Base-by-base conservation (phyloP, 768 basidiomycete species). In the Gelatoporia subvermispora region DNA sequence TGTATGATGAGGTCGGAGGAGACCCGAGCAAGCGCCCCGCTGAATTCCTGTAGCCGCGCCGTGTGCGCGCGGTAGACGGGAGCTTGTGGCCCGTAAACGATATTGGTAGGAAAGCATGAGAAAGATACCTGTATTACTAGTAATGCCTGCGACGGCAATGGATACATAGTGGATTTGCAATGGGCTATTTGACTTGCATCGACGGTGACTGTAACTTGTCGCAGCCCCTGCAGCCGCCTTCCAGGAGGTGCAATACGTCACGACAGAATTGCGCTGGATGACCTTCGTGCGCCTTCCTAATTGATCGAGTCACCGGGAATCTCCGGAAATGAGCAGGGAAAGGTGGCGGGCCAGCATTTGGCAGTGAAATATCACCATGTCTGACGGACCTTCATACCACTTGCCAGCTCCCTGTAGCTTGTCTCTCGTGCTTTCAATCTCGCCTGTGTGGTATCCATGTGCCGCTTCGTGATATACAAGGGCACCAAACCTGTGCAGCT, bases 401-500 rank as follows among this genome's bases (percentile, higher is more conserved):
- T 31, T 31, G 13, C 28, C 5, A 13, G 28, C 28, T 31, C 7
- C 13, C 28, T 5, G 5, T 5, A 13, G 28, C 7, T 31, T 31
- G 28, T 31, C 28, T 31, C 28, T 13, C 13, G 28, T 13, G 28
- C 28, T 31, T 7, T 31, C 28, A 7, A 7, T 13, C 13, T 7
- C 28, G 13, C 5, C 28, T 31, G 28, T 31, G 28, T 13, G 28
- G 28, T 7, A 5, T 13, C 5, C 7, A 91, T 93, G 89, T 93
- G 89, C 64, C 86, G 89, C 16, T 87, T 93, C 60, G 85, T 95
- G 56, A 93, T 96, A 38, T 96, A 94, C 76, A 97, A 96, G 69
- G 91, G 93, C 58, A 91, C 88, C 22, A 84, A 88, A 49, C 93
- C 93, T 1, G 93, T 96, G 45, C 88, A 93, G 60, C 75, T 97